Evolutionary conservation across 1,139 yeast genomes (phyloP).

Genomic region (Saccharomyces hybrid): DNA sequence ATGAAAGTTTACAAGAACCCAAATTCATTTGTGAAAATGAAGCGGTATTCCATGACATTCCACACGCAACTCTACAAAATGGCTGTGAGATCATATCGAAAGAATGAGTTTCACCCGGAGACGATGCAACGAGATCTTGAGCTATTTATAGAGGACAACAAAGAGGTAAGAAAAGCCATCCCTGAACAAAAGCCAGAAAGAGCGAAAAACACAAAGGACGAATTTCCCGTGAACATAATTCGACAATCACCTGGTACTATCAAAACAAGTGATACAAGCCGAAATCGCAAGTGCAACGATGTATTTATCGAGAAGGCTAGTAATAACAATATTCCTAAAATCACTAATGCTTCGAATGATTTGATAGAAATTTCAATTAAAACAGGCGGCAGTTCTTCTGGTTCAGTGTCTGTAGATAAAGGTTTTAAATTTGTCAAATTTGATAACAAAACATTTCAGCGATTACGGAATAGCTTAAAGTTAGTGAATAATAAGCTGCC

Average conservation of each 20-base stretch:
- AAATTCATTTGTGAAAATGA: conserved; percentile 18
- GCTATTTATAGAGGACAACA: conserved; percentile 8
- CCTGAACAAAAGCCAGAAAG: not conserved
- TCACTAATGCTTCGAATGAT: conserved; percentile 2
- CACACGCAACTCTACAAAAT: conserved; percentile 20
- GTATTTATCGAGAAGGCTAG: not conserved
- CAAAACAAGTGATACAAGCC: not conserved
- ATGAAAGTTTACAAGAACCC: conserved; percentile 20
- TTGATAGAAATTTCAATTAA: conserved; percentile 6
- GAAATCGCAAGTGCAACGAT: not conserved
- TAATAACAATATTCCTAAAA: not conserved
- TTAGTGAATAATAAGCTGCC: not conserved
- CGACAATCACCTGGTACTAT: not conserved
- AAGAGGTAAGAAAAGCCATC: conserved; percentile 1
- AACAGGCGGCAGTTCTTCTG: not conserved
- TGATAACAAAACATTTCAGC: conserved; percentile 1
- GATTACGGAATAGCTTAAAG: not conserved
- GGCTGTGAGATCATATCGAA: conserved; percentile 15
- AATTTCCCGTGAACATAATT: not conserved
- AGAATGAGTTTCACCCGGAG: conserved; percentile 8
- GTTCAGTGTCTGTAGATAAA: conserved; percentile 9
- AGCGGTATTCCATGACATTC: conserved; percentile 15
- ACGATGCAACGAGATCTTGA: conserved; percentile 15
- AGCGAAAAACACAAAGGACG: not conserved
- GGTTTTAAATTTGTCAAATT: conserved; percentile 4